phyloP scores from a whole-genome alignment of 2,329 filamentous ascomycete genomes.

The Calonectria fujianensis region DNA sequence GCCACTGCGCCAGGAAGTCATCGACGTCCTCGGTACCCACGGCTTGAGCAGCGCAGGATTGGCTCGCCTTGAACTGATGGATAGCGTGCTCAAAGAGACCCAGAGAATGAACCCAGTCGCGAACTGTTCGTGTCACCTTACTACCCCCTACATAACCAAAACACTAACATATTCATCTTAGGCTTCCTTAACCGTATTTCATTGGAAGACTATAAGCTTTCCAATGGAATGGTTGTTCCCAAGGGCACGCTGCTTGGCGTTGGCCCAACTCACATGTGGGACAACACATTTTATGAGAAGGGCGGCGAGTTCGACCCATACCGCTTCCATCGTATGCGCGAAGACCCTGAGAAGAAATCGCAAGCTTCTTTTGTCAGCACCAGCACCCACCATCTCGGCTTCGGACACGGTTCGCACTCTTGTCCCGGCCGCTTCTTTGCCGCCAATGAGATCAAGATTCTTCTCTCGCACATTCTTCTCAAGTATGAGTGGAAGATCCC shows the following conservation, averaged over 20 bases:
- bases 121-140: not conserved
- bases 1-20: not conserved
- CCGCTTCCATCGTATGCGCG: slow-evolving; percentile 6
- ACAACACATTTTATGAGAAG: slow-evolving; percentile 11
- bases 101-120: slow-evolving; percentile 14
- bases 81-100: slow-evolving; percentile 17
- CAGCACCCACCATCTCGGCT: slow-evolving; percentile 10
- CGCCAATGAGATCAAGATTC: slow-evolving; percentile 14
- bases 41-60: not conserved
- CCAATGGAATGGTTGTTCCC: slow-evolving; percentile 8
- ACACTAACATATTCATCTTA: not conserved
- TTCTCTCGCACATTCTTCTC: not conserved
- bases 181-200: slow-evolving; percentile 14
- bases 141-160: not conserved
- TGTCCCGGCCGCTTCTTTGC: slow-evolving; percentile 15
- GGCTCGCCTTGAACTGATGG: slow-evolving; percentile 8
- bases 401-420: not conserved
- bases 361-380: slow-evolving; percentile 16
- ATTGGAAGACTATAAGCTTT: not conserved
- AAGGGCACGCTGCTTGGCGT: slow-evolving; percentile 11
- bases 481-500: slow-evolving; percentile 19
- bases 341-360: not conserved
- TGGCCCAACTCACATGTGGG: slow-evolving; percentile 23
- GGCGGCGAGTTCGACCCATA: slow-evolving; percentile 6
- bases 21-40: not conserved